phyloP scores from a whole-genome alignment of 2,329 filamentous ascomycete species.

The Delphinella strobiligena region DNA sequence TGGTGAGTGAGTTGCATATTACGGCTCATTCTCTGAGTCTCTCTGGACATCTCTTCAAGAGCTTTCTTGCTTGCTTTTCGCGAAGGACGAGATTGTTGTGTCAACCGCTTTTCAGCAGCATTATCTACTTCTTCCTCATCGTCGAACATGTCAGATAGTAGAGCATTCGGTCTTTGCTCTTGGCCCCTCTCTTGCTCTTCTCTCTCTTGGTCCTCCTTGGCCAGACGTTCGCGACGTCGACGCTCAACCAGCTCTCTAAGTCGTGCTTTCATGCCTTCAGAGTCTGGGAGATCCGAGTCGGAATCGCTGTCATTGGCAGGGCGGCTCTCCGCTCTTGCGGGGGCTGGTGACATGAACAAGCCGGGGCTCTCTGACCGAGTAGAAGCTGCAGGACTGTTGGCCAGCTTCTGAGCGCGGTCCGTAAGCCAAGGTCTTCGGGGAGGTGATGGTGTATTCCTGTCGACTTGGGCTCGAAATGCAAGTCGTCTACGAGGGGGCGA shows the following conservation, averaged over 20 bases:
- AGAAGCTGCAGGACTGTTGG: not conserved
- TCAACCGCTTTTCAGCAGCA: constrained; percentile 34
- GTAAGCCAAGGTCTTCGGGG: not conserved
- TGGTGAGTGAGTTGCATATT: constrained; percentile 88
- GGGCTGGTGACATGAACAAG: constrained; percentile 6
- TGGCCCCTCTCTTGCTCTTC: constrained; percentile 25
- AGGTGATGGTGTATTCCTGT: not conserved
- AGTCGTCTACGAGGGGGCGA: too few relatives aligned
- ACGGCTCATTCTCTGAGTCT: constrained; percentile 81
- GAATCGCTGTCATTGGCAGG: constrained; percentile 7
- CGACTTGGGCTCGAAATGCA: too few relatives aligned
- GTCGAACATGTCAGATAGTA: constrained; percentile 13
- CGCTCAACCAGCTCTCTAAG: constrained; percentile 61
- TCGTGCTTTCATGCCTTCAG: constrained; percentile 29
- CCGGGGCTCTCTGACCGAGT: constrained; percentile 4
- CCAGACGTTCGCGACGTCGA: constrained; percentile 60
- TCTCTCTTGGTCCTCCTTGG: constrained; percentile 46
- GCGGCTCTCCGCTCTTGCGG: not conserved
- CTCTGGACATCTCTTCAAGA: constrained; percentile 83
- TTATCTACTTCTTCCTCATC: constrained; percentile 45
- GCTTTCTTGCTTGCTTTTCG: constrained; percentile 92
- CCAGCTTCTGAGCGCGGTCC: not conserved
- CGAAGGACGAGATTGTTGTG: constrained; percentile 55
- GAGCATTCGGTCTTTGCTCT: constrained; percentile 7
- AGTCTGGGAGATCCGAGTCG: constrained; percentile 22